Evolutionary conservation across 305 asterid genomes (phyloP), one percentile per base, ranked within the genome.

Genomic region (Salvia sclarea): DNA sequence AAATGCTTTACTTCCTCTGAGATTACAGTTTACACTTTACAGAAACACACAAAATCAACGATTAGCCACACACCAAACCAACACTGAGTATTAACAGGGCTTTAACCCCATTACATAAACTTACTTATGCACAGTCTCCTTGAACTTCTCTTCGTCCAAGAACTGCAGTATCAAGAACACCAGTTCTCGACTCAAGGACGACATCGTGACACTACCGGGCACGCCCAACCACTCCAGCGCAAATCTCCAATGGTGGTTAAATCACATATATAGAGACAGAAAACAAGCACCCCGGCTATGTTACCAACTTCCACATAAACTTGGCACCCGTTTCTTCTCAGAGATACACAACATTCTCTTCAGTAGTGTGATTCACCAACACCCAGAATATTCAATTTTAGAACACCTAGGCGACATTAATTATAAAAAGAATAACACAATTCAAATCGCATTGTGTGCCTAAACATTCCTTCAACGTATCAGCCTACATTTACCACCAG

Each of bases 121-220:
- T 81, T 73, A 89, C 98, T 86, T 92, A 76, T 92, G 98, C 8
- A 92, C 98, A 59, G 96, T 78, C 76, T 92, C 96, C 86, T 89
- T 89, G 85, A 92, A 89, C 82, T 92, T 92, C 77, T 92, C 98
- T 72, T 92, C 98, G 24, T 86, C 96, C 88, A 92, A 86, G 86
- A 89, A 92, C 87, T 92, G 96, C 66, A 89, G 89, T 64, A 92
- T 89, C 54, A 92, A 78, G 90, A 89, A 92, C 74, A 92, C 95
- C 77, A 92, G 88, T 88, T 92, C 98, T 75, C 96, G 87, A 81
- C 95, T 88, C 85, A 86, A 83, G 80, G 96, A 87, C 77, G 97
- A 87, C 97, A 87, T 86, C 60, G 94, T 85, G 73, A 79, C 89
- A 57, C 76, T 79, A 59, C 82, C 85, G 31, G 81, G 78, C 31